A percentile compares a stretch with the other conserved stretches of the same genome.
These are phyloP conservation scores for Lactarius pseudohatsudake DNA, from an alignment of 768 basidiomycete species.

Conservation along the genomic window DNA sequence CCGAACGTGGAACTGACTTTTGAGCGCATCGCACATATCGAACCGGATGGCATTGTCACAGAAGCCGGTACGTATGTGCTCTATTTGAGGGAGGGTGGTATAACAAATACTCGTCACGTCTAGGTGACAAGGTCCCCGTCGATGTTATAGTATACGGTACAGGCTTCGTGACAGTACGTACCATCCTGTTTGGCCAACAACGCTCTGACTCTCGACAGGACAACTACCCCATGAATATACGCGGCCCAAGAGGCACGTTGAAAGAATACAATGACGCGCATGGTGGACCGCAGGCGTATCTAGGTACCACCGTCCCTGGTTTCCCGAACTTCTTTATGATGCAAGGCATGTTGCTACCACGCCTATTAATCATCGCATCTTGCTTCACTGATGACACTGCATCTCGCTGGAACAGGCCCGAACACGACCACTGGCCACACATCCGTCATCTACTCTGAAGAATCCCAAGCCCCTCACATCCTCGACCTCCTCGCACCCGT, in stretches of 20 bases:
- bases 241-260: conserved; percentile 36
- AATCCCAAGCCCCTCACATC: conserved; percentile 14
- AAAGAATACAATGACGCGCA: conserved; percentile 47
- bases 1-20: conserved; percentile 52
- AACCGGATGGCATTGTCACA: conserved; percentile 50
- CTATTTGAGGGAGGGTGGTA: not conserved
- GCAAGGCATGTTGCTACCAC: conserved; percentile 1
- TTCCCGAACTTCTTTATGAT: conserved; percentile 29
- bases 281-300: conserved; percentile 52
- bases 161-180: conserved; percentile 48
- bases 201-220: conserved; percentile 12
- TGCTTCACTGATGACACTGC: not conserved
- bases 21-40: conserved; percentile 49
- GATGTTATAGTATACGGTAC: conserved; percentile 59
- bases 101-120: not conserved
- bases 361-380: not conserved
- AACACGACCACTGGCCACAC: conserved; percentile 58
- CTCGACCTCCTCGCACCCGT: conserved; percentile 21
- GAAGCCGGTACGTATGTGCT: conserved; percentile 34
- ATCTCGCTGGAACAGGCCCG: conserved; percentile 34
- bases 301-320: conserved; percentile 37
- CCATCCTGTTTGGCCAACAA: conserved; percentile 3
- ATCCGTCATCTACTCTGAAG: conserved; percentile 52
- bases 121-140: conserved; percentile 47
- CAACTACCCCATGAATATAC: conserved; percentile 19